A percentile compares a stretch with the other conserved stretches of the same genome.
phyloP scores from a whole-genome alignment of 1,284 basidiomycete genomes.

The Boletus semigastroideus region DNA sequence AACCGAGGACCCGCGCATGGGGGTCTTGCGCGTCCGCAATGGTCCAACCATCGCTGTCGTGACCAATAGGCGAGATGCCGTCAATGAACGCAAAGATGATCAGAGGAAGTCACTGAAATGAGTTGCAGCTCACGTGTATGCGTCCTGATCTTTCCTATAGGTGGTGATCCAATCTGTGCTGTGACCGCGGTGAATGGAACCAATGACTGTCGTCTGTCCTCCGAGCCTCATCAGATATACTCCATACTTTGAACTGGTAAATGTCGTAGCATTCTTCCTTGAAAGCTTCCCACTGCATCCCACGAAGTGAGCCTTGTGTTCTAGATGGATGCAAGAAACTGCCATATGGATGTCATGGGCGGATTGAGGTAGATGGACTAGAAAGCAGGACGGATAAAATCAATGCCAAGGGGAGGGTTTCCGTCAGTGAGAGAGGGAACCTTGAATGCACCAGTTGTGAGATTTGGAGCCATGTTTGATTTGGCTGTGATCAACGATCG shows the following conservation, averaged over 20 bases:
- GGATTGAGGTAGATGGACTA: neutral
- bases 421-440: neutral
- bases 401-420: neutral
- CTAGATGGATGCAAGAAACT: neutral
- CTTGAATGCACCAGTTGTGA: neutral
- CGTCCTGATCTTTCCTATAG: neutral
- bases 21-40: neutral
- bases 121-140: neutral
- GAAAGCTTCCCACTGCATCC: neutral
- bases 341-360: neutral
- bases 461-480: neutral
- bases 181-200: neutral
- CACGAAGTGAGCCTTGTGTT: neutral
- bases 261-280: neutral
- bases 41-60: neutral
- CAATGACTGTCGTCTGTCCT: neutral
- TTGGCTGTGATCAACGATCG: neutral
- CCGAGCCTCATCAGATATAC: neutral
- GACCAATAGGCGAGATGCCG: neutral
- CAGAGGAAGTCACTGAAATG: neutral
- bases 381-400: neutral
- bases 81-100: neutral
- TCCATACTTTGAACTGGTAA: neutral
- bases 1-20: neutral
- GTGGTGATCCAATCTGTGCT: neutral